Base-by-base conservation (phyloP, 805 yeast species). In the Metschnikowia lachancei region DNA sequence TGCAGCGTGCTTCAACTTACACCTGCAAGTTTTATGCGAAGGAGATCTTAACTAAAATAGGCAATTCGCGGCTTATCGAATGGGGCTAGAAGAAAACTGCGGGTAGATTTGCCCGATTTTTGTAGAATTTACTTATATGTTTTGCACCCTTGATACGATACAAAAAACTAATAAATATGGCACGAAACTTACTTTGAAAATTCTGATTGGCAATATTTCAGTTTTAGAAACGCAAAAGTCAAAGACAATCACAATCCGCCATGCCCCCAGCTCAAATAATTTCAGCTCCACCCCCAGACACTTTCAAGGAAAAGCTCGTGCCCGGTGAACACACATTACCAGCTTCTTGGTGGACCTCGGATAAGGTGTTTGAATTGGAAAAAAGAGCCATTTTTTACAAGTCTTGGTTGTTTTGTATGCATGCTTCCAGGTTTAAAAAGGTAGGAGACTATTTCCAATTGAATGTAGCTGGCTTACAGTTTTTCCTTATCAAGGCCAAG, bases 301-400 rank as follows among this genome's bases (percentile, higher is more conserved):
- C 39, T 17, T 43, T 49, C 8, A 43, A 32, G 12, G 60, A 52
- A 14, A 51, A 50, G 29, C 47, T 59, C 41, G 44, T 60, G 24
- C 63, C 62, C 2, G 64, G 65, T 12, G 61, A 61, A 37, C 64
- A 80, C 62, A 80, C 85, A 0, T 69, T 80, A 38, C 85, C 85
- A 24, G 81, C 85, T 10, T 76, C 82, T 16, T 80, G 85, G 85
- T 80, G 83, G 83, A 76, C 78, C 16, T 77, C 82, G 10, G 78
- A 76, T 45, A 76, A 76, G 49, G 75, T 80, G 39, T 76, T 76
- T 56, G 83, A 80, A 36, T 66, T 79, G 46, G 85, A 80, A 58
- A 80, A 77, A 55, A 68, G 82, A 55, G 74, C 84, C 13, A 70
- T 80, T 49, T 80, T 80, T 62, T 69, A 74, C 56, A 74, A 77